These are phyloP conservation scores for Talaromyces stipitatus DNA, from an alignment of 495 filamentous ascomycete genomes.

Conservation along the genomic window DNA sequence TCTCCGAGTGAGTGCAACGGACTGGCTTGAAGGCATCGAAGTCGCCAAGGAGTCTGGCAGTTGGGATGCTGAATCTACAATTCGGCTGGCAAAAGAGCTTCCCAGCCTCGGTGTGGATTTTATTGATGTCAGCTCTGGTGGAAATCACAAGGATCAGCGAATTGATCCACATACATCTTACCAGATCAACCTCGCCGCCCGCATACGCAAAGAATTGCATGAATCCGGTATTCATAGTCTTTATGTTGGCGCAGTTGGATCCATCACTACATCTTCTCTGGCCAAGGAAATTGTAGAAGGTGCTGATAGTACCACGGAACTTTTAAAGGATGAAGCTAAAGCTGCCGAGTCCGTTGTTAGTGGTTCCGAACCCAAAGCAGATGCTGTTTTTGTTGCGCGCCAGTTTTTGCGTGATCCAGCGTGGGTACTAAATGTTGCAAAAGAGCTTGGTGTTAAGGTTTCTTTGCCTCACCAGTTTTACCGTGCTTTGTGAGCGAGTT, in stretches of 20 bases:
- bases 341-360: constrained; percentile 27
- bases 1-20: constrained; percentile 61
- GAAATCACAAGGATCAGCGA: constrained; percentile 53
- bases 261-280: constrained; percentile 55
- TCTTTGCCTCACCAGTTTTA: constrained; percentile 47
- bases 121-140: constrained; percentile 66
- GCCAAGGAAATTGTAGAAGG: constrained; percentile 52
- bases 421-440: constrained; percentile 54
- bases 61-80: constrained; percentile 59
- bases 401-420: constrained; percentile 63
- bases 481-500: constrained; percentile 6
- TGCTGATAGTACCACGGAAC: constrained; percentile 15
- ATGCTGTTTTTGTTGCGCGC: constrained; percentile 55
- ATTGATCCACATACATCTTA: constrained; percentile 48
- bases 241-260: constrained; percentile 67
- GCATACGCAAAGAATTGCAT: constrained; percentile 49
- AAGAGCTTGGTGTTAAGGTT: constrained; percentile 51
- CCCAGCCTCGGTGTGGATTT: constrained; percentile 63
- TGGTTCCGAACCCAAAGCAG: constrained; percentile 41
- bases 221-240: constrained; percentile 39
- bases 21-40: constrained; percentile 58
- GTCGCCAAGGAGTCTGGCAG: constrained; percentile 38
- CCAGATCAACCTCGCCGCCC: constrained; percentile 56
- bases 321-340: constrained; percentile 33
- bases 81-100: constrained; percentile 54